phyloP scores from a whole-genome alignment of 345 rosid species.

The Orychophragmus violaceus region DNA sequence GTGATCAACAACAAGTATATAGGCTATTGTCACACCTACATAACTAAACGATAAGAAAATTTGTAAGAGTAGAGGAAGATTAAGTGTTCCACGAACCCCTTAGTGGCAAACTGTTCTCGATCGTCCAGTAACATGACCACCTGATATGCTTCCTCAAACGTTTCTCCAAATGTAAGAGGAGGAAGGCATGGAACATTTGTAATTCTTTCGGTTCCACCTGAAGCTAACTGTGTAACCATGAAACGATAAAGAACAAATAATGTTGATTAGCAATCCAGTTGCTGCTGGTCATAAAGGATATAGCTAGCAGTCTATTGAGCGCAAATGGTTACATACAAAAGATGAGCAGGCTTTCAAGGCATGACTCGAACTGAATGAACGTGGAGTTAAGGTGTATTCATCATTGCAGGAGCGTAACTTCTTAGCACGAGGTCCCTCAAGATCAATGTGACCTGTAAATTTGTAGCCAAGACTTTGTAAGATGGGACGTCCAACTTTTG shows the following conservation, averaged over 20 bases:
- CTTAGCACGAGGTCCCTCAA: background rate
- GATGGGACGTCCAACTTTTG: too few relatives aligned
- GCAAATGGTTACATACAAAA: background rate
- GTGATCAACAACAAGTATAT: background rate
- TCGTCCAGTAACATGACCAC: background rate
- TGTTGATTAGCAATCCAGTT: background rate
- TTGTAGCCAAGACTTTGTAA: background rate
- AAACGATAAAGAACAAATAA: background rate
- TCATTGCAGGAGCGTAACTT: too few relatives aligned
- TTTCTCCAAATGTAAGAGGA: background rate
- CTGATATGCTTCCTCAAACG: background rate
- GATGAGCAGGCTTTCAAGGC: background rate
- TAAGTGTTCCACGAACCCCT: background rate
- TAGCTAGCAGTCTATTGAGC: background rate
- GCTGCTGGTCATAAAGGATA: too few relatives aligned
- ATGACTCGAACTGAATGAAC: background rate
- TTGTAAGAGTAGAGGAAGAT: background rate
- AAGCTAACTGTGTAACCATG: background rate
- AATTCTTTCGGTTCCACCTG: background rate
- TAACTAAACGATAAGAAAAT: too few relatives aligned
- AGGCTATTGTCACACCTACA: background rate
- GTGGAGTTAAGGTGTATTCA: background rate
- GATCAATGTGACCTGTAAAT: background rate
- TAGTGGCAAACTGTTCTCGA: background rate
- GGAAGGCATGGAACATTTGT: background rate